Evolutionary conservation across 495 filamentous ascomycete species (phyloP), one percentile per base, ranked within the genome.

Genomic region (Talaromyces ruber): DNA sequence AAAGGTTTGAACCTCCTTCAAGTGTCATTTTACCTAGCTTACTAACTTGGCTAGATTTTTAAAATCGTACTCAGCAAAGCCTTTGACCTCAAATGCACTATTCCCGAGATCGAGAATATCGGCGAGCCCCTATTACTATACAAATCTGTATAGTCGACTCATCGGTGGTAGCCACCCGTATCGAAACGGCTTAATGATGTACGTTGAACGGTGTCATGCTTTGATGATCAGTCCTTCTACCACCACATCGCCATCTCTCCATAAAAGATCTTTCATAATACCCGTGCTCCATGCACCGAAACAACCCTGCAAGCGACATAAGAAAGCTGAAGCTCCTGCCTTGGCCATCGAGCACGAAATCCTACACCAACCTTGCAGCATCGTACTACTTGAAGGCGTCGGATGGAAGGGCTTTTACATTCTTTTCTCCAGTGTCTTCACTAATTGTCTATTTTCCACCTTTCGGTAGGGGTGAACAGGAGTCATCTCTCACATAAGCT

Each of bases 61-160:
- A 98, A 98, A 73, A 98, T 98, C 67, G 94, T 98, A 60, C 83
- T 98, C 30, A 93, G 93, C 62, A 98, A 98, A 76, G 95, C 94
- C 0, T 98, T 98, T 70, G 94, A 98, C 71, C 82, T 98, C 62
- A 97, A 97, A 71, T 98, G 94, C 80, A 98, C 94, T 4, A 98
- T 98, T 70, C 94, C 94, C 9, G 94, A 98, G 73, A 98, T 98
- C 69, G 93, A 97, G 72, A 92, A 98, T 69, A 86, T 96, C 54
- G 94, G 94, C 69, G 94, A 98, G 74, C 94, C 94, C n/a, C 79
- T 98, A 39, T 79, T 98, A 28, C 84, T 98, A 61, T 98, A 98
- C 72, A 91, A 93, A 73, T 86, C 86, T 59, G 88, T 88, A 64
- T 89, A 74, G 61, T 43, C 29, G 34, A 39, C 53, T 39, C 29